Conservation (phyloP, 2,329 filamentous ascomycete genomes). For the Thermothelomyces thermophilus region DNA sequence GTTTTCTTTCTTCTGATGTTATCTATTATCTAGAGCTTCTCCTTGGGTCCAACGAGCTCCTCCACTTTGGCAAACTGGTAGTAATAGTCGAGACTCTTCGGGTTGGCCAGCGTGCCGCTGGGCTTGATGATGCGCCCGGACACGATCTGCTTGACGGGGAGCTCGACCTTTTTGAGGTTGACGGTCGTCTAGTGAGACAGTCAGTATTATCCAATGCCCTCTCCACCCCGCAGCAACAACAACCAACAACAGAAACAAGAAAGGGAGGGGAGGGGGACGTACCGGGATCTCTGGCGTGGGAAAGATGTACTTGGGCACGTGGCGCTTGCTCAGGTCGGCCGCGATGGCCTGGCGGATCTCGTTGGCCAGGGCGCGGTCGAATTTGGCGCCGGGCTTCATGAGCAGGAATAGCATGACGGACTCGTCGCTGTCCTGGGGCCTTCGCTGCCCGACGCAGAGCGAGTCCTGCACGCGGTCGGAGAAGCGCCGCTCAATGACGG, state of each 20-base stretch:
- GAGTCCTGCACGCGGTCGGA: constrained; percentile 58
- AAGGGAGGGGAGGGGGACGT: constrained; percentile 30
- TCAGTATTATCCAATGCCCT: constrained; percentile 14
- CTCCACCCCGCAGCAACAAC: not conserved
- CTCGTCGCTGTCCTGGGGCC: constrained; percentile 51
- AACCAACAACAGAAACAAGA: not conserved
- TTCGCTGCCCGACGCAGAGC: constrained; percentile 72
- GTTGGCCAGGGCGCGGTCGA: constrained; percentile 48
- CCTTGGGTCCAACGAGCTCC: constrained; percentile 38
- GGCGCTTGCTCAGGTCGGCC: constrained; percentile 60
- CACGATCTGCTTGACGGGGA: constrained; percentile 80
- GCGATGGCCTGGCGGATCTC: constrained; percentile 60
- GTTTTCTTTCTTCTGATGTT: too few relatives aligned
- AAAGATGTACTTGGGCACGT: constrained; percentile 73
- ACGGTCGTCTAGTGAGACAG: constrained; percentile 60
- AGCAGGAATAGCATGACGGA: constrained; percentile 49
- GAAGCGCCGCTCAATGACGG: constrained; percentile 62
- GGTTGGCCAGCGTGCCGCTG: constrained; percentile 71
- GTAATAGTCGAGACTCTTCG: constrained; percentile 67
- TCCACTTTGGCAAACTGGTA: constrained; percentile 73
- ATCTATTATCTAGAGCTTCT: constrained; percentile 18
- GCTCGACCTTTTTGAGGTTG: constrained; percentile 78
- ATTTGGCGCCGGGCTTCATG: constrained; percentile 49
- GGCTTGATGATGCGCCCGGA: constrained; percentile 67
- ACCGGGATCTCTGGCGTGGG: constrained; percentile 76